Evolutionary conservation across 345 rosid genomes (phyloP), one percentile per base, ranked within the genome.

Genomic region (Aquilaria sinensis): DNA sequence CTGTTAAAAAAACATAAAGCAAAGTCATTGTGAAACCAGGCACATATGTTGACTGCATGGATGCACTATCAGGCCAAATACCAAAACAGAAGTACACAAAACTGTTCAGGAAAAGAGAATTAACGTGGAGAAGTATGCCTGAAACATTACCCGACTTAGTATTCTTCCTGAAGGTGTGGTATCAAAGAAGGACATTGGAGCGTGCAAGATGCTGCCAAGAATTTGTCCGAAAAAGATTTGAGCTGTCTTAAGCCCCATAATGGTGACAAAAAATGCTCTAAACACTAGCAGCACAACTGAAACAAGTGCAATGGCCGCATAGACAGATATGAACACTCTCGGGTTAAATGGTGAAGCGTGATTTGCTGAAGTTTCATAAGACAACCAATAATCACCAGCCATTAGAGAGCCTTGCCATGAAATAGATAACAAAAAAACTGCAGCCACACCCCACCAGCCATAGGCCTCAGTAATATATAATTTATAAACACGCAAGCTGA

Each of bases 111-210:
- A 37, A 37, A 31, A 32, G 43, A 53, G 63, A 45, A 45, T 55
- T 10, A 23, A 9, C 34, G 51, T 31, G n/a, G 37, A 57, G 29
- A 16, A 30, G 47, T 52, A 49, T 31, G 52, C 16, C 14, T 57
- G 14, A 31, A 34, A 62, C 60, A 83, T 79, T 73, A 93, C 98
- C 82, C 98, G 75, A 62, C 97, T 93, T 45, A 93, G 75, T 56
- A 90, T 90, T 76, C 97, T 85, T 73, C 98, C 98, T 0, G 97
- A 93, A 65, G 98, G 96, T 7, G 97, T 93, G 67, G 98, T 90
- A 70, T 93, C 98, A 31, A 93, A 93, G 73, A 93, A 93, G 1
- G 97, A 90, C 89, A 93, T 90, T n/a, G 98, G 98, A 11, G 98
- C 97, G 8, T 86, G 97, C 81, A 93, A 69, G 80, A 90, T 80